Evolutionary conservation across 1,284 basidiomycete species (phyloP), one percentile per base, ranked within the genome.

Genomic region (Tylopilus orsonianus): DNA sequence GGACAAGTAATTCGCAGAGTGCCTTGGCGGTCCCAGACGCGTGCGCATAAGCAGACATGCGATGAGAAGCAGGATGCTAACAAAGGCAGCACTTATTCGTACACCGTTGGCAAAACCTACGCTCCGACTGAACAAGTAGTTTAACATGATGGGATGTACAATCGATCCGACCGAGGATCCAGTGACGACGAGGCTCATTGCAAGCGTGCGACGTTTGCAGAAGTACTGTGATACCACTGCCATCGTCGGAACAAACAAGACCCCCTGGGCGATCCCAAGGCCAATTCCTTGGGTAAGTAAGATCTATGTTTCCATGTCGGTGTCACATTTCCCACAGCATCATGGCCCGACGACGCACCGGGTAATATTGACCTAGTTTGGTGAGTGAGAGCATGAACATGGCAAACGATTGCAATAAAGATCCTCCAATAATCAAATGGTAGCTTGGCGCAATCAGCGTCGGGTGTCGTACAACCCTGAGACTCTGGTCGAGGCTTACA

Each of bases 71-170:
- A 65, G 20, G 19, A 43, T 40, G 8, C 50, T 67, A 36, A 66
- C 20, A 10, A 70, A 47, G 0, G 57, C 62, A 10, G 68, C 65
- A 22, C 67, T 70, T 35, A 58, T 57, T 20, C 62, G 62, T 9
- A 69, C 64, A 18, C 60, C 65, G 16, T 56, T 63, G 4, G 56
- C 50, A 41, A 66, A 58, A 0, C 69, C 69, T n/a, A 58, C 27
- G 12, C 49, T 27, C 3, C 54, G 49, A 35, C 61, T 58, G 20
- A 75, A 61, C 18, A 69, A 47, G 41, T 73, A 67, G 47, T 75
- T 75, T 30, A 75, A 52, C 67, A 75, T 73, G 48, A 75, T 66
- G 2, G 73, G 56, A 18, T 63, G 62, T 5, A 66, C 38, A 10
- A 65, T 53, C 5, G 67, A 45, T 27, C 72, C 71, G 10, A 71